These are phyloP conservation scores for Artemisia argyi DNA, from an alignment of 129 eudicot genomes.

Conservation along the genomic window DNA sequence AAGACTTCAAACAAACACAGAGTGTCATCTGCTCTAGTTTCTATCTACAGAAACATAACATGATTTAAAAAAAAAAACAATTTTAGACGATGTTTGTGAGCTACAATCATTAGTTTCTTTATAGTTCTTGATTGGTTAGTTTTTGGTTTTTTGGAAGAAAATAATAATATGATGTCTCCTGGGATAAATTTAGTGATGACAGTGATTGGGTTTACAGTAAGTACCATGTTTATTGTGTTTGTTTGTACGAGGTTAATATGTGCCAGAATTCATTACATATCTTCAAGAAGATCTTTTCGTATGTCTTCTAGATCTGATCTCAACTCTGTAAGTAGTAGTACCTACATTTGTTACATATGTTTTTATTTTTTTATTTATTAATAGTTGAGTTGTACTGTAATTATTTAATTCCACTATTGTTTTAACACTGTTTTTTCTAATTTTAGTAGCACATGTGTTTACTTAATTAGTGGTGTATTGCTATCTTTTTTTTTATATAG, in stretches of 20 bases:
- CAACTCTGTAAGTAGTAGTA: slow-evolving; percentile 58
- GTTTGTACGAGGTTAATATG: slow-evolving; percentile 92
- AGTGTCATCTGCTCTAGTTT: slow-evolving; percentile 22
- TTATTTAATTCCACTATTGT: background rate
- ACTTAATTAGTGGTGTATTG: slow-evolving; percentile 9
- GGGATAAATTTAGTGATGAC: slow-evolving; percentile 94
- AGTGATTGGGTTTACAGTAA: slow-evolving; percentile 81
- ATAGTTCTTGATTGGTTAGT: no score
- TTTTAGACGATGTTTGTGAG: background rate
- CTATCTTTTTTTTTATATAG: background rate
- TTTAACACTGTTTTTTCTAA: no score
- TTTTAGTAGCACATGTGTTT: background rate
- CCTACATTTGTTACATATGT: background rate
- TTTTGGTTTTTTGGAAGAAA: no score
- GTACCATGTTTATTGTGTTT: slow-evolving; percentile 86
- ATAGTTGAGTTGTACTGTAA: background rate
- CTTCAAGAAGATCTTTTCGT: slow-evolving; percentile 60
- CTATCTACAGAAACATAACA: slow-evolving; percentile 17
- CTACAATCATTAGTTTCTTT: no score
- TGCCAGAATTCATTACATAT: slow-evolving; percentile 75
- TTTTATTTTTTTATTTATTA: slow-evolving; percentile 5
- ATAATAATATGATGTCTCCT: slow-evolving; percentile 48
- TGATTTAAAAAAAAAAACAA: no score
- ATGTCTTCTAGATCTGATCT: slow-evolving; percentile 83
- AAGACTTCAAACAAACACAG: slow-evolving; percentile 24